Percentiles rank a stretch among this genome's conserved stretches.
Conservation (phyloP, 192 early-diverging fungal species). For the Podila clonocystis region DNA sequence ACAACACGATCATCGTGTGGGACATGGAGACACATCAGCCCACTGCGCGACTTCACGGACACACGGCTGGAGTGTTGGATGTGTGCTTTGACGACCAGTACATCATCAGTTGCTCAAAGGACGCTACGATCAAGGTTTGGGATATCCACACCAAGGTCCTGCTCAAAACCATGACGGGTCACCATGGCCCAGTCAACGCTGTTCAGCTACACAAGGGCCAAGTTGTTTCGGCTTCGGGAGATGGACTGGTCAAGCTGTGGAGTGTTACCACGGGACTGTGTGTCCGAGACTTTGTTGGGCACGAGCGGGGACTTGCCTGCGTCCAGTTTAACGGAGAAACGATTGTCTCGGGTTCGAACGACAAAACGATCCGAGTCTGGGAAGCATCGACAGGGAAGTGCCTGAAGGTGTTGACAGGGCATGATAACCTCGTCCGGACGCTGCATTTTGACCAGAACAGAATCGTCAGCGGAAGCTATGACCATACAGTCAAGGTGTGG, state of each 20-base stretch:
- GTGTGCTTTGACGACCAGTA: constrained; percentile 77
- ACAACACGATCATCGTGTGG: constrained; percentile 87
- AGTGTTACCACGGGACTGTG: constrained; percentile 70
- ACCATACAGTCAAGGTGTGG: constrained; percentile 96
- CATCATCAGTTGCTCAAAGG: constrained; percentile 90
- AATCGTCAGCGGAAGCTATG: constrained; percentile 92
- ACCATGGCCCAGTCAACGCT: constrained; percentile 94
- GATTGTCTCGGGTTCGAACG: constrained; percentile 84
- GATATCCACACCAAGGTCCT: constrained; percentile 65
- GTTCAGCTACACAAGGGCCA: constrained; percentile 76
- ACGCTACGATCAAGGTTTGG: constrained; percentile 91
- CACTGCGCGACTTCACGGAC: constrained; percentile 68
- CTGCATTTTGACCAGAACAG: constrained; percentile 83
- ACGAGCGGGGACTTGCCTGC: constrained; percentile 83
- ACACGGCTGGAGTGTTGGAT: constrained; percentile 82
- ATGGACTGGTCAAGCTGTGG: constrained; percentile 85
- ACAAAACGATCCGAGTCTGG: constrained; percentile 87
- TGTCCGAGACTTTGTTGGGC: constrained; percentile 81
- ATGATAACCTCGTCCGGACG: constrained; percentile 85
- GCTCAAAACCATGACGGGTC: constrained; percentile 74
- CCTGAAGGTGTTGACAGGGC: constrained; percentile 67
- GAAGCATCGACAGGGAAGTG: constrained; percentile 77
- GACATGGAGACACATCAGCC: constrained; percentile 61
- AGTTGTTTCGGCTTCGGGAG: constrained; percentile 86
- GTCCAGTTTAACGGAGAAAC: constrained; percentile 84